These are phyloP conservation scores for Boletus mariae DNA, from an alignment of 1,284 basidiomycete species.

Conservation along the genomic window DNA sequence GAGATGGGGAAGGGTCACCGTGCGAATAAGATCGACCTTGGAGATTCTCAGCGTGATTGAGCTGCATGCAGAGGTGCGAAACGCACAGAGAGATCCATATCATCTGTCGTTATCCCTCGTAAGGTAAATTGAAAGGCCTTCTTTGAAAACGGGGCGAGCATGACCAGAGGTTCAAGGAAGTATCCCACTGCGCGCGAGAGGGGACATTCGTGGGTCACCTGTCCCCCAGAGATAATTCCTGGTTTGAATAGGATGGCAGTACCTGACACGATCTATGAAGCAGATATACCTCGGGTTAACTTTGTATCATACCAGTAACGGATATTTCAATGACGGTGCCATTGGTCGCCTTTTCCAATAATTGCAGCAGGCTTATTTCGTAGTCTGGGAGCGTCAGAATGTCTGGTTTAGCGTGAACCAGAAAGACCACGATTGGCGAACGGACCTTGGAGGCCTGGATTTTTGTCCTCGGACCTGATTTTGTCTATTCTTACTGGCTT, in stretches of 20 bases:
- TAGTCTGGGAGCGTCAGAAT: slow-evolving; percentile 58
- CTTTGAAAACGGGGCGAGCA: slow-evolving; percentile 93
- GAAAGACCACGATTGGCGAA: neutral
- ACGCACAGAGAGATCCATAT: slow-evolving; percentile 81
- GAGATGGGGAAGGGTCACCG: slow-evolving; percentile 89
- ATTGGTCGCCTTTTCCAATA: slow-evolving; percentile 93
- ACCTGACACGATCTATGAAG: slow-evolving; percentile 45
- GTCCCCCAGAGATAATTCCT: slow-evolving; percentile 86
- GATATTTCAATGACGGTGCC: slow-evolving; percentile 96
- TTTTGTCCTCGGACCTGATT: slow-evolving; percentile 89
- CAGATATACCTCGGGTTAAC: neutral
- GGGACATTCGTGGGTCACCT: slow-evolving; percentile 83
- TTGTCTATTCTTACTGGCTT: slow-evolving; percentile 84
- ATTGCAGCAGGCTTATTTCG: slow-evolving; percentile 86
- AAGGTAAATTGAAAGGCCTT: slow-evolving; percentile 80
- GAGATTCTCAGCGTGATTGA: slow-evolving; percentile 5
- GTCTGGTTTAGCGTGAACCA: slow-evolving; percentile 1
- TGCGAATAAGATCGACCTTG: slow-evolving; percentile 84
- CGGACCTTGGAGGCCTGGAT: slow-evolving; percentile 87
- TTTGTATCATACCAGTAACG: slow-evolving; percentile 69
- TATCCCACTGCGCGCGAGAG: slow-evolving; percentile 87
- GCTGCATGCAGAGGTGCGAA: neutral
- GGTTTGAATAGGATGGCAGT: slow-evolving; percentile 90
- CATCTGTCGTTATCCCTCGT: slow-evolving; percentile 88
- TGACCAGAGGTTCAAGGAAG: slow-evolving; percentile 87